phyloP scores from a whole-genome alignment of 805 yeast species.

The Candida parachauliodes region DNA sequence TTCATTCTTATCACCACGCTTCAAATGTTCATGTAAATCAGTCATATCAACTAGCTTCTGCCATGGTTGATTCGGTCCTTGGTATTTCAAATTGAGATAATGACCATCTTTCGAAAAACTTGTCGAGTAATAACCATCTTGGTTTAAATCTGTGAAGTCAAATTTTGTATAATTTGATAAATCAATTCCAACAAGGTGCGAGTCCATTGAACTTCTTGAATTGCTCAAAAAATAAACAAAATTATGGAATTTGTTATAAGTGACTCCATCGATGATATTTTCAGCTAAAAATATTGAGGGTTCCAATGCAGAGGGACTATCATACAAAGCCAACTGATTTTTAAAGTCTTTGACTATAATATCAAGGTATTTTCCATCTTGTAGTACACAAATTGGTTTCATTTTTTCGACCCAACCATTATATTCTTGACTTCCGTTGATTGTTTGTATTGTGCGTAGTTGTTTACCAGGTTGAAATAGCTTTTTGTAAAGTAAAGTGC shows the following conservation, averaged over 20 bases:
- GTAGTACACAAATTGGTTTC: constrained; percentile 15
- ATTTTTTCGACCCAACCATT: constrained; percentile 62
- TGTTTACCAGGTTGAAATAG: constrained; percentile 32
- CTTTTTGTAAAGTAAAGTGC: constrained; percentile 51
- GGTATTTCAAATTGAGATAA: constrained; percentile 59
- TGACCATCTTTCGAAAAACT: constrained; percentile 74
- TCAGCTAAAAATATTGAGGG: constrained; percentile 49
- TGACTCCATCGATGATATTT: constrained; percentile 60
- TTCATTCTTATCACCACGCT: neutral
- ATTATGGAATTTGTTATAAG: constrained; percentile 44
- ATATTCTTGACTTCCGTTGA: constrained; percentile 38
- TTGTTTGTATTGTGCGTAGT: constrained; percentile 28
- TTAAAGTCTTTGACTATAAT: constrained; percentile 51
- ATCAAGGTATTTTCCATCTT: constrained; percentile 57
- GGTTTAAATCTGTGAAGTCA: neutral
- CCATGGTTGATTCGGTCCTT: constrained; percentile 77
- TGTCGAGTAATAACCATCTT: constrained; percentile 61
- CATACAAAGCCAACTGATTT: constrained; percentile 75
- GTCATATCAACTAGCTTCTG: constrained; percentile 59
- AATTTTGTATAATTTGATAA: constrained; percentile 8
- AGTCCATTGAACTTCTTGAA: constrained; percentile 69
- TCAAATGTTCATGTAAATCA: constrained; percentile 9
- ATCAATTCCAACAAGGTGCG: constrained; percentile 71
- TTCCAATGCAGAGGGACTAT: constrained; percentile 47
- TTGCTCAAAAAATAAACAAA: constrained; percentile 64